A percentile compares a stretch with the other conserved stretches of the same genome.
phyloP scores from a whole-genome alignment of 257 asterid genomes.

The Lantana camara region DNA sequence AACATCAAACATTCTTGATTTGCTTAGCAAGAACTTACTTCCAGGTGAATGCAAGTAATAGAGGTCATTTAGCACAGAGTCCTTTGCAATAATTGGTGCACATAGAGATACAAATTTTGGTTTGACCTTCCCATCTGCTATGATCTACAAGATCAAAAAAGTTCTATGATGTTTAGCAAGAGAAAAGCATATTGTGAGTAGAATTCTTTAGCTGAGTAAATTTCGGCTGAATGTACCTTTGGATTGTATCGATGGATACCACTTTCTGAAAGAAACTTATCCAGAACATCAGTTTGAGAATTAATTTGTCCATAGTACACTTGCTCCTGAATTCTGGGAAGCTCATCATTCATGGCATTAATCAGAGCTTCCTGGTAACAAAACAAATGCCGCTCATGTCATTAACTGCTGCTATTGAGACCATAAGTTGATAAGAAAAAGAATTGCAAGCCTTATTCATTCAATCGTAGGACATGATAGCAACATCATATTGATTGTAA shows the following conservation, averaged over 20 bases:
- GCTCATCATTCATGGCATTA: slow-evolving; percentile 96
- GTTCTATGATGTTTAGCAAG: slow-evolving; percentile 30
- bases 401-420: slow-evolving; percentile 27
- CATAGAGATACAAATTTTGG: slow-evolving; percentile 76
- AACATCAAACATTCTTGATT: slow-evolving; percentile 21
- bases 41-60: slow-evolving; percentile 79
- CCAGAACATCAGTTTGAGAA: slow-evolving; percentile 88
- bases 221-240: slow-evolving; percentile 51
- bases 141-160: slow-evolving; percentile 59
- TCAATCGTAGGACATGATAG: slow-evolving; percentile 1
- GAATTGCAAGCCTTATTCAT: slow-evolving; percentile 13
- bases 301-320: slow-evolving; percentile 91
- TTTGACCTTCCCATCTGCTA: slow-evolving; percentile 84
- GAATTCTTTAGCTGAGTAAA: slow-evolving; percentile 13
- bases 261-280: slow-evolving; percentile 85
- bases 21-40: slow-evolving; percentile 57
- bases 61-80: slow-evolving; percentile 63
- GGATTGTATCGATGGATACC: slow-evolving; percentile 94
- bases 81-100: slow-evolving; percentile 59
- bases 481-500: slow-evolving; percentile 8
- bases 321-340: slow-evolving; percentile 96
- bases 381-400: slow-evolving; percentile 17
- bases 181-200: slow-evolving; percentile 20
- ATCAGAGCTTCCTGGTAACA: slow-evolving; percentile 79
- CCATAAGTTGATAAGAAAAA: slow-evolving; percentile 20